Evolutionary conservation across 2,329 filamentous ascomycete genomes (phyloP).

Genomic region (Neonectria sp.): DNA sequence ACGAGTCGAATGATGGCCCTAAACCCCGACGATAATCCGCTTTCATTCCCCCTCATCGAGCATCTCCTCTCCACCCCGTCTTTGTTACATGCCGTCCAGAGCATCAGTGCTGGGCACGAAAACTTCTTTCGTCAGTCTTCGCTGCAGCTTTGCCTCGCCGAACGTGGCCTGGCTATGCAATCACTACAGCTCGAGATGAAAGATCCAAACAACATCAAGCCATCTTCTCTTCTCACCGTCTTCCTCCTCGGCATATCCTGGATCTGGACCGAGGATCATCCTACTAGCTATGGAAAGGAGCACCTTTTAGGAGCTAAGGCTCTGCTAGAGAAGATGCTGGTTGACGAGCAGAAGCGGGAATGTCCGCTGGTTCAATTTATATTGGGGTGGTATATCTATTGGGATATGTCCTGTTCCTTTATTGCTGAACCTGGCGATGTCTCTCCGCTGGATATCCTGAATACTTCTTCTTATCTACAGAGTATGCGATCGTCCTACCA

Average conservation of each 20-base stretch:
- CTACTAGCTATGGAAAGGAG: background rate
- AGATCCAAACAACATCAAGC: background rate
- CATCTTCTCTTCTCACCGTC: constrained; percentile 4
- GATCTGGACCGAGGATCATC: background rate
- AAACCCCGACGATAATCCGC: constrained; percentile 3
- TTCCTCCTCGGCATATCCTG: constrained; percentile 10
- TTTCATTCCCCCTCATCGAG: constrained; percentile 21
- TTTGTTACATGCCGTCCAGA: constrained; percentile 9
- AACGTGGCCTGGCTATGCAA: background rate
- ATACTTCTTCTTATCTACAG: background rate
- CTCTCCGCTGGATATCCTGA: background rate
- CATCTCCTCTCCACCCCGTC: constrained; percentile 2
- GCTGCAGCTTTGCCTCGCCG: background rate
- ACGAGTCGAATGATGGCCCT: constrained; percentile 14
- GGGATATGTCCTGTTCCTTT: constrained; percentile 17
- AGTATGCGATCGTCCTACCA: background rate
- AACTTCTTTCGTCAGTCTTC: constrained; percentile 5
- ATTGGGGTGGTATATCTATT: constrained; percentile 12
- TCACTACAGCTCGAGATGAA: background rate
- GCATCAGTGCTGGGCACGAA: constrained; percentile 12
- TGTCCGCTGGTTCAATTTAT: background rate
- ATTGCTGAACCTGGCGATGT: background rate
- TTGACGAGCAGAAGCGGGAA: background rate
- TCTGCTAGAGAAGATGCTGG: background rate
- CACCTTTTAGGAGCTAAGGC: background rate